Evolutionary conservation across 1,284 basidiomycete species (phyloP), one percentile per base, ranked within the genome.

Genomic region (Bjerkandera adusta): DNA sequence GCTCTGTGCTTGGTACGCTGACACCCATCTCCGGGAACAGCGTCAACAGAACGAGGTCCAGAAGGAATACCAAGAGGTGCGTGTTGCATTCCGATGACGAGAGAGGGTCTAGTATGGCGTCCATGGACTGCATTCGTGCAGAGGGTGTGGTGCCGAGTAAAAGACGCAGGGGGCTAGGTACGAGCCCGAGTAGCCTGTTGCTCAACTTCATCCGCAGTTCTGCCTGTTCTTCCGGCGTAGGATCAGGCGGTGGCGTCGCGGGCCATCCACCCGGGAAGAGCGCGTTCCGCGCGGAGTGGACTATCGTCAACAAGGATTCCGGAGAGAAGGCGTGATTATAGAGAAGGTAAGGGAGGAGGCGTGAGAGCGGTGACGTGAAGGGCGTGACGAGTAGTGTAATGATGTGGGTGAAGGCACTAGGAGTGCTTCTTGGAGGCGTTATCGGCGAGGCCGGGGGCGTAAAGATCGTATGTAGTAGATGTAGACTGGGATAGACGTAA

Each of bases 231-330:
- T 87, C 85, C 0, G 68, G 67, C 0, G 79, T 79, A 20, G 89
- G 90, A 42, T 88, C 84, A 3, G 72, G 67, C 4, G 83, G 79
- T 1, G 80, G 62, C 0, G 80, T 77, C 0, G 76, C 83, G 1
- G 89, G 88, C 66, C 88, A 89, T 16, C 89, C 90, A 49, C 85
- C 82, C 4, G 91, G 89, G 58, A 91, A 92, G 30, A 93, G 70
- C 3, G 79, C 74, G 18, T 73, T 72, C 55, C 87, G 88, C 5
- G 77, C 69, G 6, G 69, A 59, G 37, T 76, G 72, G 22, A 79
- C 65, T 46, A 73, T 59, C 42, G 66, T 68, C 36, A 78, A 68
- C 41, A 83, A 62, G 48, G 74, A 70, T 1, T 64, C 52, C 1
- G 79, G 69, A 2, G 80, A 82, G 20, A 89, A 67, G n/a, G 77